Percentiles rank a stretch among this genome's conserved stretches.
phyloP scores from a whole-genome alignment of 345 rosid species.

The Trapa bicornis region DNA sequence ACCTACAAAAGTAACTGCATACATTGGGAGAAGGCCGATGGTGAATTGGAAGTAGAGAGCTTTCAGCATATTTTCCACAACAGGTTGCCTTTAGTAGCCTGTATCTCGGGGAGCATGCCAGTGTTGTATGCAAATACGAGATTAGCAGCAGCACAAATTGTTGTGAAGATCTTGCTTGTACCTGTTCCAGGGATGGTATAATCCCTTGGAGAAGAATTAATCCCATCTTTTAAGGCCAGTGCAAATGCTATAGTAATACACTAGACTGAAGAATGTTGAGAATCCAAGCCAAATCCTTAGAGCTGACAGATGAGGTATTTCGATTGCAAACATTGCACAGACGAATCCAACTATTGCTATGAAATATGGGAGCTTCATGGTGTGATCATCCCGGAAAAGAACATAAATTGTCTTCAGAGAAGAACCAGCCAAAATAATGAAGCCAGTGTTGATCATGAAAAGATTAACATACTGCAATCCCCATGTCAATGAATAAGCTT shows the following conservation, averaged over 20 bases:
- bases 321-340: constrained; percentile 60
- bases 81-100: too few species aligned
- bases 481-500: constrained; percentile 57
- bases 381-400: constrained; percentile 31
- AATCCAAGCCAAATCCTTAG: constrained; percentile 76
- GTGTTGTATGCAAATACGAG: constrained; percentile 87
- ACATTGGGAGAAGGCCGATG: too few species aligned
- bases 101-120: constrained; percentile 97
- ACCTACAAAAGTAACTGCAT: too few species aligned
- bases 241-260: constrained; percentile 45
- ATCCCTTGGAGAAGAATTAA: constrained; percentile 54
- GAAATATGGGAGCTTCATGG: constrained; percentile 47
- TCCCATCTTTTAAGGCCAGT: constrained; percentile 57
- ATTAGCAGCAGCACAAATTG: constrained; percentile 71
- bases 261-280: constrained; percentile 55
- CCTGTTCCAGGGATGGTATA: constrained; percentile 52
- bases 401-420: constrained; percentile 65
- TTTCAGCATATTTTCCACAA: too few species aligned
- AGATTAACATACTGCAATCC: constrained; percentile 65
- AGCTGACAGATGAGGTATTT: constrained; percentile 76
- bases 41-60: too few species aligned
- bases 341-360: constrained; percentile 38
- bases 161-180: constrained; percentile 36
- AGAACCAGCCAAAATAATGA: constrained; percentile 58
- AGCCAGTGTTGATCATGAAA: constrained; percentile 76